phyloP scores from a whole-genome alignment of 2,329 filamentous ascomycete genomes.

The Nakataea oryzae region DNA sequence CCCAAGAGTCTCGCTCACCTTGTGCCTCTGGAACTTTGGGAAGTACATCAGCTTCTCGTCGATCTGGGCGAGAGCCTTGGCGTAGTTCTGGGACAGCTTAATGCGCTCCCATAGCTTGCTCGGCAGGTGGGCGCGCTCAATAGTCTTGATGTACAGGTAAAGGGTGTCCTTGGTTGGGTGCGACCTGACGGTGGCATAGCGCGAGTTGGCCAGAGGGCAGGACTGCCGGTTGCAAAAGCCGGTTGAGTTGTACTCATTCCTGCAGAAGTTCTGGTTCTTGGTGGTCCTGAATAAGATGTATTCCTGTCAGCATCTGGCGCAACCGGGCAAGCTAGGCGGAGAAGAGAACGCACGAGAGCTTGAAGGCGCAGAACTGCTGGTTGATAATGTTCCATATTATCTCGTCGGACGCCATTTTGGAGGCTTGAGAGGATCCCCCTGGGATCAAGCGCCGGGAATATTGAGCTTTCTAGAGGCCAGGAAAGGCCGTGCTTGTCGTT shows the following conservation, averaged over 20 bases:
- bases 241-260: constrained; percentile 73
- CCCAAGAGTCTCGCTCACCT: constrained; percentile 22
- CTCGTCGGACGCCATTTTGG: constrained; percentile 78
- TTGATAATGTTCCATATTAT: constrained; percentile 97
- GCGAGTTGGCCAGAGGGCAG: constrained; percentile 81
- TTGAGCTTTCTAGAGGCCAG: background rate
- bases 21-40: constrained; percentile 87
- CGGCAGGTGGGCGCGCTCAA: constrained; percentile 80
- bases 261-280: constrained; percentile 86
- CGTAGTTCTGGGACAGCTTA: constrained; percentile 82
- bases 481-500: background rate
- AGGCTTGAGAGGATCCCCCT: constrained; percentile 3
- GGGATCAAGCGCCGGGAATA: background rate
- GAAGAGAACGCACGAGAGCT: constrained; percentile 59
- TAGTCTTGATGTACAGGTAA: constrained; percentile 95
- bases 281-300: constrained; percentile 29
- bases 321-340: background rate
- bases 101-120: constrained; percentile 92
- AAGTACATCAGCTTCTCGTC: constrained; percentile 84
- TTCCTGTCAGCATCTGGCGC: background rate
- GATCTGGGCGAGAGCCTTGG: constrained; percentile 73
- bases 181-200: constrained; percentile 78
- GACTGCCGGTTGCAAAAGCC: constrained; percentile 53
- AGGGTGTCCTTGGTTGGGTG: constrained; percentile 57
- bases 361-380: constrained; percentile 90